These are phyloP conservation scores for Ambrosia artemisiifolia DNA, from an alignment of 129 eudicot genomes.

Conservation along the genomic window DNA sequence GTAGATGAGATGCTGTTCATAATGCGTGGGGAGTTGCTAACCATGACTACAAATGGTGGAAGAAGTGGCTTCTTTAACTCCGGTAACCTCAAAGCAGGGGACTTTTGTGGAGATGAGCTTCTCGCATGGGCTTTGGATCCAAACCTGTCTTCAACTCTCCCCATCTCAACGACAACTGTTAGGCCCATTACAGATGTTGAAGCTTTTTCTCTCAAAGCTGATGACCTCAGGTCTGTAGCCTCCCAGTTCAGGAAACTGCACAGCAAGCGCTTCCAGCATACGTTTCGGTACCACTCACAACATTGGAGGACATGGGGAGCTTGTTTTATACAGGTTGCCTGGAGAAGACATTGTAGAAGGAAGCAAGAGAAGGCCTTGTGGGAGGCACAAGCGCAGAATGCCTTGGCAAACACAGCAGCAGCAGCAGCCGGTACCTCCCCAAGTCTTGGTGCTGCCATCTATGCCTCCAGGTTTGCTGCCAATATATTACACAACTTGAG, in stretches of 20 bases:
- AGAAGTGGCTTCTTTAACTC: conserved; percentile 74
- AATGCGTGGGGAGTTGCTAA: conserved; percentile 62
- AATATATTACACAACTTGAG: conserved; percentile 50
- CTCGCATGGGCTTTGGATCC: conserved; percentile 97
- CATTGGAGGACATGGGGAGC: conserved; percentile 96
- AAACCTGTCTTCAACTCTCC: conserved; percentile 58
- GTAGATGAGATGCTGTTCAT: conserved; percentile 86
- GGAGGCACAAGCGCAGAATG: conserved; percentile 59
- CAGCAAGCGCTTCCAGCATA: conserved; percentile 77
- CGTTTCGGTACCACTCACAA: conserved; percentile 69
- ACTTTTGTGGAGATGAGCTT: conserved; percentile 88
- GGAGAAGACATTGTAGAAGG: conserved; percentile 65
- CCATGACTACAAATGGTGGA: conserved; percentile 74
- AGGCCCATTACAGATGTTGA: conserved; percentile 63
- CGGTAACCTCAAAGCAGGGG: conserved; percentile 56
- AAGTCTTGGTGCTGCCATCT: conserved; percentile 69
- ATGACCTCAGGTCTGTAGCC: conserved; percentile 71
- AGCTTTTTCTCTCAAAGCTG: conserved; percentile 71
- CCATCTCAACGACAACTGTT: conserved; percentile 75
- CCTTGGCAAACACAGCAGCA: conserved; percentile 31
- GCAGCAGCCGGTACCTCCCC: conserved; percentile 38
- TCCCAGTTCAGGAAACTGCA: conserved; percentile 74
- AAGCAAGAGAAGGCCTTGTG: conserved; percentile 47
- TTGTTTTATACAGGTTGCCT: conserved; percentile 82
- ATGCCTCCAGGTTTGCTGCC: conserved; percentile 79